Conservation (phyloP, 805 yeast genomes). For the Cyberlindnera subsufficiens region DNA sequence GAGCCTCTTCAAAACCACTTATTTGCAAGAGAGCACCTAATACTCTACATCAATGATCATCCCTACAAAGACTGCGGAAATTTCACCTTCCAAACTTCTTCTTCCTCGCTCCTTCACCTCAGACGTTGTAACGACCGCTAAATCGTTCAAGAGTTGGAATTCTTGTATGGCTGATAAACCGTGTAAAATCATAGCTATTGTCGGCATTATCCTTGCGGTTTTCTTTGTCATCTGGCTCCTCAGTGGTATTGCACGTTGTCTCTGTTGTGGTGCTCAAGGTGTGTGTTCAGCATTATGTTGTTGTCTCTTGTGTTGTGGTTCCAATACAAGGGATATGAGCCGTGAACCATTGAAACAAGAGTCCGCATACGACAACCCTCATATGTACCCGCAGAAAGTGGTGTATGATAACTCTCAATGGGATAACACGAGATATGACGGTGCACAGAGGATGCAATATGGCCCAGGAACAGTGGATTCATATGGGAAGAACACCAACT, state of each 20-base stretch:
- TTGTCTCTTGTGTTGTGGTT: conserved; percentile 33
- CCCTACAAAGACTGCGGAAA: conserved; percentile 4
- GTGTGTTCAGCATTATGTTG: conserved; percentile 47
- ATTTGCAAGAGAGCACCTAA: neutral
- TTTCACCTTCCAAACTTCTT: conserved; percentile 12
- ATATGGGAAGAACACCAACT: too few species aligned
- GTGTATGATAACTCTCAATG: conserved; percentile 3
- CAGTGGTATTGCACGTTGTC: conserved; percentile 47
- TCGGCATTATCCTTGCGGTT: conserved; percentile 56
- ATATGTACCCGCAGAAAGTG: conserved; percentile 15
- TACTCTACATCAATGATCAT: conserved; percentile 4
- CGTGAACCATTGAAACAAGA: conserved; percentile 2
- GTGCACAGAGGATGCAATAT: conserved; percentile 4
- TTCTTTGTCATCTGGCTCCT: conserved; percentile 52
- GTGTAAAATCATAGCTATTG: conserved; percentile 74
- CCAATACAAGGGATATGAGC: neutral
- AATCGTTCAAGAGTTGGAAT: conserved; percentile 61
- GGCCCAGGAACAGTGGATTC: conserved; percentile 13
- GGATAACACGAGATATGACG: neutral
- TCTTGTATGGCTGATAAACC: conserved; percentile 73
- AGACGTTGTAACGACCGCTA: conserved; percentile 28
- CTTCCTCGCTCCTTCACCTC: conserved; percentile 8
- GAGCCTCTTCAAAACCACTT: too few species aligned
- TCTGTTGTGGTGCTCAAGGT: conserved; percentile 51
- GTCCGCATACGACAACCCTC: conserved; percentile 13